Percentiles rank a stretch among this genome's conserved stretches.
Evolutionary conservation across 2,329 filamentous ascomycete species (phyloP).

Genomic region (Calonectria pteridis): DNA sequence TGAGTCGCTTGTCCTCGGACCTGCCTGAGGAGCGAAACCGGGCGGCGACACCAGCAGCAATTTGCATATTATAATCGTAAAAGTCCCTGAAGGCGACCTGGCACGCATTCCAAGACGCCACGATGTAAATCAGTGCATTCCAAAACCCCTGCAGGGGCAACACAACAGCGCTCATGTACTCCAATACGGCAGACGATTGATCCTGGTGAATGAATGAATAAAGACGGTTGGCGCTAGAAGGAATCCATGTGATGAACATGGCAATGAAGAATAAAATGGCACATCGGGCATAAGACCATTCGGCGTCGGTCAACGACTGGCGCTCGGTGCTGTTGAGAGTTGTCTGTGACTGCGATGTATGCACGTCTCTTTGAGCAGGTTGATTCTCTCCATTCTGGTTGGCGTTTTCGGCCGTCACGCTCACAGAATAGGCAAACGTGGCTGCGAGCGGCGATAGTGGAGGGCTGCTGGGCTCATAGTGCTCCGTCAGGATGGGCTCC

Average conservation of each 20-base stretch:
- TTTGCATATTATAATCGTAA: background rate
- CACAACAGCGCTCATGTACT: slow-evolving; percentile 76
- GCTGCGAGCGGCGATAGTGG: background rate
- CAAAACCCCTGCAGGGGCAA: slow-evolving; percentile 83
- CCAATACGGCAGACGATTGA: slow-evolving; percentile 65
- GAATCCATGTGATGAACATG: slow-evolving; percentile 77
- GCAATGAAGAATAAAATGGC: slow-evolving; percentile 75
- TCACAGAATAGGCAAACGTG: background rate
- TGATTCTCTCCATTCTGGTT: background rate
- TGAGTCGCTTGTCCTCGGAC: background rate
- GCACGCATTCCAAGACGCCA: slow-evolving; percentile 65
- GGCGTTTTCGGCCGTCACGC: background rate
- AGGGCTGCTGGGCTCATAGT: background rate
- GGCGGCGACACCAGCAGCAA: background rate
- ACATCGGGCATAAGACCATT: slow-evolving; percentile 74
- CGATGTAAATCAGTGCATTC: slow-evolving; percentile 79
- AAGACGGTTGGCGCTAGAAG: slow-evolving; percentile 77
- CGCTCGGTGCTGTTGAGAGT: background rate
- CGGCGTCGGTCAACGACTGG: slow-evolving; percentile 60
- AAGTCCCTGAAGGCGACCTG: background rate
- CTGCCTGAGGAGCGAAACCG: background rate
- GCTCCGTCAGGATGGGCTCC: background rate
- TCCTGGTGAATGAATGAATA: slow-evolving; percentile 70
- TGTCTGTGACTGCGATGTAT: background rate
- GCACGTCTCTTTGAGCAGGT: background rate